Conservation (phyloP, 768 basidiomycete species). For the Podaxis sp. region DNA sequence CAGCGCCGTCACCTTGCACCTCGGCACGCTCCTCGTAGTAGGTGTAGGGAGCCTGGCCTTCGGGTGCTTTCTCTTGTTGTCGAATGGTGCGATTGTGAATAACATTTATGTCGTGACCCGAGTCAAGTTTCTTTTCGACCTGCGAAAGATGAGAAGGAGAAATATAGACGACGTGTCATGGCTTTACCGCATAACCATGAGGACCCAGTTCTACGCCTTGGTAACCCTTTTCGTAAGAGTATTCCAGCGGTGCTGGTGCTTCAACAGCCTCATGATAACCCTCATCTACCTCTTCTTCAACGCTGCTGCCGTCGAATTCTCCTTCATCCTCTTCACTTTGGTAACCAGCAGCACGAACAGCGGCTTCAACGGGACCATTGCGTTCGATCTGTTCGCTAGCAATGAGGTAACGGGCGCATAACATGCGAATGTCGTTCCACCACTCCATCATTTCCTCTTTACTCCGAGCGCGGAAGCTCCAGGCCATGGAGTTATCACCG, state of each 20-base stretch:
- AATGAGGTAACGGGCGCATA: constrained; percentile 91
- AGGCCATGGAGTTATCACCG: constrained; percentile 56
- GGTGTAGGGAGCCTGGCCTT: constrained; percentile 7
- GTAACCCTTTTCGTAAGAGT: constrained; percentile 1
- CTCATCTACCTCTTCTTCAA: constrained; percentile 39
- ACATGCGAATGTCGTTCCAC: constrained; percentile 98
- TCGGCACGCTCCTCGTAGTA: not conserved
- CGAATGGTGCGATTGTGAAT: constrained; percentile 4
- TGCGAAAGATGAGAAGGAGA: not conserved
- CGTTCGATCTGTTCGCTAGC: constrained; percentile 93
- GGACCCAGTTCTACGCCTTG: not conserved
- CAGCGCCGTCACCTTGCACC: constrained; percentile 8
- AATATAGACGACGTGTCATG: not conserved
- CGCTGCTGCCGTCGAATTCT: constrained; percentile 26
- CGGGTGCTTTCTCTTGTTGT: constrained; percentile 15
- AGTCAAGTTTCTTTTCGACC: constrained; percentile 22
- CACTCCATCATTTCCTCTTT: constrained; percentile 99
- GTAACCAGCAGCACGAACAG: constrained; percentile 88
- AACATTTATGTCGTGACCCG: not conserved
- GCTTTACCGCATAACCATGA: constrained; percentile 13
- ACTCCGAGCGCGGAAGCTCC: constrained; percentile 86
- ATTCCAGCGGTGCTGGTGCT: constrained; percentile 1
- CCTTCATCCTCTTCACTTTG: constrained; percentile 78
- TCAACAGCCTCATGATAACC: constrained; percentile 36
- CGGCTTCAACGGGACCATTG: constrained; percentile 88